Conservation (phyloP, 1,284 basidiomycete species). For the Mrakiaceae sp. region DNA sequence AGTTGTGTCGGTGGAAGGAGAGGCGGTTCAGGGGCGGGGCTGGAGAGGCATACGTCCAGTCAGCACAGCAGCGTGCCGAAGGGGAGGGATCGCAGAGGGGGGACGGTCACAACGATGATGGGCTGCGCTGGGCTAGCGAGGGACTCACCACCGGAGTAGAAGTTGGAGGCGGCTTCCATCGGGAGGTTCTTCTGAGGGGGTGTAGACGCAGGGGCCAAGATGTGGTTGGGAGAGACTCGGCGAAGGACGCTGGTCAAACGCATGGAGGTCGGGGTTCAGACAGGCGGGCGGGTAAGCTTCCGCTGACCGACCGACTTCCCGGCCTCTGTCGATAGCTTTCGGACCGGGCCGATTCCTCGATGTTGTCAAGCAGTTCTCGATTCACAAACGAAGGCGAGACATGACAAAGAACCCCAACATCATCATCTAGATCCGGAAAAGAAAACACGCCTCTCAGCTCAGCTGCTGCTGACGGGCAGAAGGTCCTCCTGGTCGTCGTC, state of each 20-base stretch:
- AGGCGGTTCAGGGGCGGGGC: conserved; percentile 68
- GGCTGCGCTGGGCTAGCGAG: not conserved
- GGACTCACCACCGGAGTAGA: conserved; percentile 1
- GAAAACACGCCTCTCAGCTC: too few relatives aligned
- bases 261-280: too few relatives aligned
- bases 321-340: too few relatives aligned
- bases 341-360: too few relatives aligned
- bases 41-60: conserved; percentile 48
- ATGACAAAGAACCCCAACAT: not conserved
- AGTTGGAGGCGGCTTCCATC: not conserved
- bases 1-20: conserved; percentile 66
- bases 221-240: not conserved
- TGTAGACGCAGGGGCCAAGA: not conserved
- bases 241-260: too few relatives aligned
- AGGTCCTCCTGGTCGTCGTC: too few relatives aligned
- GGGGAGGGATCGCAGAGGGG: not conserved
- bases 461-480: too few relatives aligned
- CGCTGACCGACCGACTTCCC: too few relatives aligned
- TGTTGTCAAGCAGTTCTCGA: too few relatives aligned
- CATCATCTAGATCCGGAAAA: not conserved
- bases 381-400: not conserved
- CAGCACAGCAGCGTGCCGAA: not conserved
- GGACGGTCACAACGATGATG: not conserved
- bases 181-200: not conserved
- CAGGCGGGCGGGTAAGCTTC: too few relatives aligned